A percentile compares a stretch with the other conserved stretches of the same genome.
Conservation (phyloP, 148 eudicot species). For the Chenopodium suecicum region DNA sequence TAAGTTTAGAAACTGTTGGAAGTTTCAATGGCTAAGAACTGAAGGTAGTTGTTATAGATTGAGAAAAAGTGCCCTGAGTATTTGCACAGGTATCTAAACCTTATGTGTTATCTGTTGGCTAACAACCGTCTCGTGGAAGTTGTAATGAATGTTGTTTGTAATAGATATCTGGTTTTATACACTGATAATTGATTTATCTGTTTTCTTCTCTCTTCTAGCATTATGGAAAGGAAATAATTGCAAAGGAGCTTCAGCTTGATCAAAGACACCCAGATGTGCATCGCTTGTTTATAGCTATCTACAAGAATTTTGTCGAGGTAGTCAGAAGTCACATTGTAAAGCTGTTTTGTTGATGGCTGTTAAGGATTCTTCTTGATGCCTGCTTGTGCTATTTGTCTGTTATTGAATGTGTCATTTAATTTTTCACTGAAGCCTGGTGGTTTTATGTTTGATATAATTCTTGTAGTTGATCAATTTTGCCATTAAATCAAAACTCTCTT, state of each 20-base stretch:
- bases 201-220: slow-evolving; percentile 30
- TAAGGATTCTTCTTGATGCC: neutral
- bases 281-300: slow-evolving; percentile 39
- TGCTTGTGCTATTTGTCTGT: neutral
- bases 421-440: neutral
- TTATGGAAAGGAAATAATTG: slow-evolving; percentile 48
- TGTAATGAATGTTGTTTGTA: neutral
- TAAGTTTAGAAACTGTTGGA: neutral
- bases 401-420: neutral
- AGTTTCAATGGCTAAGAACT: neutral
- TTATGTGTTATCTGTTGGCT: neutral
- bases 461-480: neutral
- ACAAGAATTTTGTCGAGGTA: slow-evolving; percentile 54
- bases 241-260: slow-evolving; percentile 49
- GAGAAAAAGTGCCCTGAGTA: neutral
- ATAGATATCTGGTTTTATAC: neutral
- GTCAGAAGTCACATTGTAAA: neutral
- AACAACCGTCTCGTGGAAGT: neutral
- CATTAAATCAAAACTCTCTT: neutral
- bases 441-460: neutral
- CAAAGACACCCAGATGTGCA: slow-evolving; percentile 40
- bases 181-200: neutral
- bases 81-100: neutral
- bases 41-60: neutral
- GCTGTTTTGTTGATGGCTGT: slow-evolving; percentile 4